Percentiles rank a stretch among this genome's conserved stretches.
phyloP scores from a whole-genome alignment of 768 basidiomycete species.

The Sistotremastrum niveocremeum region DNA sequence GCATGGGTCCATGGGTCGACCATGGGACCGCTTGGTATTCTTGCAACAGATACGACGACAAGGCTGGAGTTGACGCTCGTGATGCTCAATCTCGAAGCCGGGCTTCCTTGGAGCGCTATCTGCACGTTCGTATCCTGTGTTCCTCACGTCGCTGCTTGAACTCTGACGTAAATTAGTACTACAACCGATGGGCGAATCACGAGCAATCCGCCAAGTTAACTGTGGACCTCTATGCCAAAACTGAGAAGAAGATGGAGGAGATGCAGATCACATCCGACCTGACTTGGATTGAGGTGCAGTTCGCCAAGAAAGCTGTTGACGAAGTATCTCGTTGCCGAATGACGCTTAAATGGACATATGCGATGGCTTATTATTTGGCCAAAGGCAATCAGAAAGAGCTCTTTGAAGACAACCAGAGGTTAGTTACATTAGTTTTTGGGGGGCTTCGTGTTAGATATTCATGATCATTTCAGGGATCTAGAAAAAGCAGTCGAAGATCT shows the following conservation, averaged over 20 bases:
- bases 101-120: constrained; percentile 86
- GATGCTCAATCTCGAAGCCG: constrained; percentile 86
- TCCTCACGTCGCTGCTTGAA: background rate
- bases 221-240: constrained; percentile 80
- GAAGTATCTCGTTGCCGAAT: constrained; percentile 79
- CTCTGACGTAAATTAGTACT: constrained; percentile 50
- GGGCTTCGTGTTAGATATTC: constrained; percentile 1
- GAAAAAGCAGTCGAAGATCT: constrained; percentile 93
- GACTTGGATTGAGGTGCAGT: constrained; percentile 98
- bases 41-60: constrained; percentile 95
- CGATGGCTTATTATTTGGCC: constrained; percentile 95
- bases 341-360: constrained; percentile 98
- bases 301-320: constrained; percentile 97
- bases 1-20: constrained; percentile 83
- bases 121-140: constrained; percentile 54
- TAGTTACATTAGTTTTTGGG: constrained; percentile 9
- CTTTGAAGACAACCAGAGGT: constrained; percentile 96
- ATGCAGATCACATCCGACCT: constrained; percentile 88
- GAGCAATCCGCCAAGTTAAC: constrained; percentile 98
- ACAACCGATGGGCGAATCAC: constrained; percentile 99
- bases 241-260: constrained; percentile 99
- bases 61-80: constrained; percentile 72
- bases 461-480: constrained; percentile 46
- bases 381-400: constrained; percentile 87
- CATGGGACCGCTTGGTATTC: constrained; percentile 98